These are phyloP conservation scores for Lathyrus tuberosus DNA, from an alignment of 306 rosid genomes.

Conservation along the genomic window DNA sequence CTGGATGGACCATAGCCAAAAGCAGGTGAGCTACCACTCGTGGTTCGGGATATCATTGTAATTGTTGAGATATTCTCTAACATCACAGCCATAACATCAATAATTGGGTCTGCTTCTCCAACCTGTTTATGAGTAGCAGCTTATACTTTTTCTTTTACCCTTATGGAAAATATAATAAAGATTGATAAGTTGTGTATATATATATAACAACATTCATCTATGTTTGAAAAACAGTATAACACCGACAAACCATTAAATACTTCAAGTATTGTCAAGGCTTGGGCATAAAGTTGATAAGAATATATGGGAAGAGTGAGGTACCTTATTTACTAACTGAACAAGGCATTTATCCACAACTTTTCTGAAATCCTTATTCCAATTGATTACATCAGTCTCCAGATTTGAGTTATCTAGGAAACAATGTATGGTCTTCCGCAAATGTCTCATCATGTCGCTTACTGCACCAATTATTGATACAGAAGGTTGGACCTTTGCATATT, in stretches of 20 bases:
- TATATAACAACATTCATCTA: no score
- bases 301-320: conserved; percentile 35
- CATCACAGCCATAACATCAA: conserved; percentile 87
- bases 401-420: conserved; percentile 66
- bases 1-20: conserved; percentile 89
- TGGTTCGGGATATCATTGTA: conserved; percentile 70
- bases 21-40: conserved; percentile 88
- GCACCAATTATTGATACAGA: no score
- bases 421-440: conserved; percentile 80
- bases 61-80: conserved; percentile 73
- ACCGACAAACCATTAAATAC: conserved; percentile 17
- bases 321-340: conserved; percentile 78
- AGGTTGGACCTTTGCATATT: no score
- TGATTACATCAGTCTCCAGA: conserved; percentile 51
- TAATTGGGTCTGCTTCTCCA: conserved; percentile 86
- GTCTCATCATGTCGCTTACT: conserved; percentile 83
- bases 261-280: conserved; percentile 25
- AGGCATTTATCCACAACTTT: conserved; percentile 89
- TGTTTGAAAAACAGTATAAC: background rate
- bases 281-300: conserved; percentile 25
- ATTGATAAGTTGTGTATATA: no score
- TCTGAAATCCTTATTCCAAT: conserved; percentile 69
- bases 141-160: conserved; percentile 21
- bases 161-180: no score
- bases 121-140: conserved; percentile 61